Percentiles rank a stretch among this genome's conserved stretches.
Conservation (phyloP, 768 basidiomycete species). For the Collybia nuda region DNA sequence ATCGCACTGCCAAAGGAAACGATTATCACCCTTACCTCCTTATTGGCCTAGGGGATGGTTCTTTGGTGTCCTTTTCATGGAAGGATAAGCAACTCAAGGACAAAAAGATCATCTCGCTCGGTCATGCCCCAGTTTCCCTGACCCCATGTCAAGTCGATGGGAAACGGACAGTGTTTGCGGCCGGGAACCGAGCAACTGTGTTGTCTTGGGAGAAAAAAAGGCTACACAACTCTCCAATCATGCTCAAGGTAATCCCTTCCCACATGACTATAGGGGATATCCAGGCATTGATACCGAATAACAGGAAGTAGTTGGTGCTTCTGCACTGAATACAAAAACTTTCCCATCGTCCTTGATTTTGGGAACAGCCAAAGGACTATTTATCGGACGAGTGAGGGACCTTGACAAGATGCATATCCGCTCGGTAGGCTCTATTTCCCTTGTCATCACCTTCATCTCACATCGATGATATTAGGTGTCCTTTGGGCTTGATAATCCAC, state of each 20-base stretch:
- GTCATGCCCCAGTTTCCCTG: conserved; percentile 64
- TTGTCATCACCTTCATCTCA: conserved; percentile 3
- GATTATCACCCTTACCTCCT: conserved; percentile 57
- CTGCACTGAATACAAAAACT: conserved; percentile 43
- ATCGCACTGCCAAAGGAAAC: conserved; percentile 26
- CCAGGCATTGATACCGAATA: not conserved
- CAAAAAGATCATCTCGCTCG: conserved; percentile 62
- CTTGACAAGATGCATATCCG: conserved; percentile 82
- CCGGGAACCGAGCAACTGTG: conserved; percentile 67
- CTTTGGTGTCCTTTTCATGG: conserved; percentile 57
- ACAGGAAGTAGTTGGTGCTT: conserved; percentile 54
- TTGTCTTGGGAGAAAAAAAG: conserved; percentile 67
- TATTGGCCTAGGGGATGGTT: conserved; percentile 76
- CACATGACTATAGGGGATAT: not conserved
- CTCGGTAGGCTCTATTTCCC: conserved; percentile 45
- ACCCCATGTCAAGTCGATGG: conserved; percentile 55
- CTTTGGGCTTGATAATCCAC: conserved; percentile 72
- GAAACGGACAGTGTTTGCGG: conserved; percentile 62
- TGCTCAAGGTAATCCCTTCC: conserved; percentile 57
- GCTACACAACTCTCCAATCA: conserved; percentile 67
- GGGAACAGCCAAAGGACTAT: conserved; percentile 49
- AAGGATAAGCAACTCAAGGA: conserved; percentile 41
- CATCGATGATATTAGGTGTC: conserved; percentile 46
- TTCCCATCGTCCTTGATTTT: conserved; percentile 61
- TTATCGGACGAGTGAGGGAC: conserved; percentile 65